Conservation (phyloP, 2,329 filamentous ascomycete genomes). For the Diaporthe australafricana region DNA sequence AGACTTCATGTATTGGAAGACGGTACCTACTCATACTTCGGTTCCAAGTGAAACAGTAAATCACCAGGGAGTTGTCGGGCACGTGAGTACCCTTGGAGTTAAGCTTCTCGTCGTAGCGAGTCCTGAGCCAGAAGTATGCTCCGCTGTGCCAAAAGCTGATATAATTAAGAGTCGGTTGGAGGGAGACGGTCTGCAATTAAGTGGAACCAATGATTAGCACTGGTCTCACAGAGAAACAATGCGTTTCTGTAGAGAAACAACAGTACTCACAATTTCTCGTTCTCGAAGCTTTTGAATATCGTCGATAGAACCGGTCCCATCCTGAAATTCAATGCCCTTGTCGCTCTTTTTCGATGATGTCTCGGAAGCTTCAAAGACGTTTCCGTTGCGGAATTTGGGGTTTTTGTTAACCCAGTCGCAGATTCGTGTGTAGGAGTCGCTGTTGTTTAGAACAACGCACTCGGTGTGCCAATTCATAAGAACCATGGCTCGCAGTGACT, state of each 20-base stretch:
- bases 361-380: not conserved
- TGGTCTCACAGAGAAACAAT: not conserved
- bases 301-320: not conserved
- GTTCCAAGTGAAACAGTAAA: conserved; percentile 35
- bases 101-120: not conserved
- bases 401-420: not conserved
- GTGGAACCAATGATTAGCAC: conserved; percentile 8
- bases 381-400: not conserved
- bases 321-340: not conserved
- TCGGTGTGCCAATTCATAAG: conserved; percentile 12
- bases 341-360: not conserved
- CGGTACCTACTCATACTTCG: conserved; percentile 10
- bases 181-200: not conserved
- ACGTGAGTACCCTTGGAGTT: conserved; percentile 35
- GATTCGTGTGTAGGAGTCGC: not conserved
- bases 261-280: not conserved
- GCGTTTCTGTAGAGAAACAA: not conserved
- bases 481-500: not conserved
- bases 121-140: not conserved
- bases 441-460: not conserved
- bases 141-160: not conserved
- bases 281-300: not conserved
- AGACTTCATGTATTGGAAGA: not conserved
- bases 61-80: conserved; percentile 43
- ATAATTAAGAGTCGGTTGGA: not conserved